A percentile compares a stretch with the other conserved stretches of the same genome.
Conservation (phyloP, 1,284 basidiomycete genomes). For the Marasmius fiardii region DNA sequence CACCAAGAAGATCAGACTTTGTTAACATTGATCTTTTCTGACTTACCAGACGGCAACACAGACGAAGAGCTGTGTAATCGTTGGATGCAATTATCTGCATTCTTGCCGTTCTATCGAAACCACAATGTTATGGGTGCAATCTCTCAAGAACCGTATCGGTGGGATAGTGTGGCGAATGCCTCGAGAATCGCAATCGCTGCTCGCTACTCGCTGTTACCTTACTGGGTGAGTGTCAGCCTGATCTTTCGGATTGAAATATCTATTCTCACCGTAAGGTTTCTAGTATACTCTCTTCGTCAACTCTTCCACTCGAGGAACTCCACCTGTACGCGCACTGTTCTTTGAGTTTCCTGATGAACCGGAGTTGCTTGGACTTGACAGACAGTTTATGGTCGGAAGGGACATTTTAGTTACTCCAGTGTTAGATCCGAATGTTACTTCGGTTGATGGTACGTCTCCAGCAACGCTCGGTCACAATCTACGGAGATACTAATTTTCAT, state of each 20-base stretch:
- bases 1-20: too few relatives aligned
- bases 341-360: constrained; percentile 74
- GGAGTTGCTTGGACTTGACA: constrained; percentile 60
- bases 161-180: constrained; percentile 74
- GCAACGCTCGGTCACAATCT: neutral
- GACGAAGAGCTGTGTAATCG: constrained; percentile 80
- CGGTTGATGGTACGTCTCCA: constrained; percentile 38
- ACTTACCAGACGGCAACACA: constrained; percentile 57
- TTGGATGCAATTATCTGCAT: constrained; percentile 79
- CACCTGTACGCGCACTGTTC: constrained; percentile 70
- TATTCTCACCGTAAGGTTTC: neutral
- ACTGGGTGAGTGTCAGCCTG: constrained; percentile 52
- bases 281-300: constrained; percentile 74
- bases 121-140: constrained; percentile 63
- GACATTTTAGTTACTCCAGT: constrained; percentile 76
- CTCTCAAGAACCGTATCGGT: constrained; percentile 71
- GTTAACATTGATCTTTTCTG: too few relatives aligned
- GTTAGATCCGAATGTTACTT: constrained; percentile 48
- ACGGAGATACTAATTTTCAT: neutral
- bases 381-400: constrained; percentile 69
- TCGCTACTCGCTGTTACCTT: constrained; percentile 68
- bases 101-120: constrained; percentile 72
- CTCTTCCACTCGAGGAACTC: constrained; percentile 58
- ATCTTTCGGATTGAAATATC: constrained; percentile 2
- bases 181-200: constrained; percentile 66